phyloP scores from a whole-genome alignment of 2,329 filamentous ascomycete genomes.

The Stachybotrys echinatus region DNA sequence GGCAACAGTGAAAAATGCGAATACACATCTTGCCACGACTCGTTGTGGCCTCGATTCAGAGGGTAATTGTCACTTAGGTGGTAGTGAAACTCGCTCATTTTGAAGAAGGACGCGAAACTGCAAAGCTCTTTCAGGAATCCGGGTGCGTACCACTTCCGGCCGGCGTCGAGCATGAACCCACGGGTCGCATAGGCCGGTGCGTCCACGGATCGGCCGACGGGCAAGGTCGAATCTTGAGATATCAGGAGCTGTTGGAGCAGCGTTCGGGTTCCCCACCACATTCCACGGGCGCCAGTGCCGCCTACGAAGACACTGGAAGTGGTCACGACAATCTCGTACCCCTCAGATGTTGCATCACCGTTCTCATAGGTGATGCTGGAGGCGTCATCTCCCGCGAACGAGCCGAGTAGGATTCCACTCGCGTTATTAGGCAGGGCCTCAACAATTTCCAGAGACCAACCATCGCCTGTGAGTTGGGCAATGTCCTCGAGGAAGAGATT shows the following conservation, averaged over 20 bases:
- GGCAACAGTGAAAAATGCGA: constrained; percentile 44
- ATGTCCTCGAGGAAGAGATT: constrained; percentile 39
- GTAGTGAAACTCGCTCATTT: constrained; percentile 45
- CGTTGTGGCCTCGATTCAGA: constrained; percentile 25
- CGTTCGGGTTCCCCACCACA: constrained; percentile 42
- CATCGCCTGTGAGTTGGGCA: constrained; percentile 27
- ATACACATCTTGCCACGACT: constrained; percentile 38
- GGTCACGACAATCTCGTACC: constrained; percentile 37
- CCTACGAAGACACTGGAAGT: constrained; percentile 25
- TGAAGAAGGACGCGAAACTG: constrained; percentile 47
- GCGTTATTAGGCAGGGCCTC: constrained; percentile 21
- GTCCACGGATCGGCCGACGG: constrained; percentile 23
- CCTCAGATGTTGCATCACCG: constrained; percentile 41
- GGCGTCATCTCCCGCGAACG: constrained; percentile 13
- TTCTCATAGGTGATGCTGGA: constrained; percentile 38
- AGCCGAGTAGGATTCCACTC: constrained; percentile 37
- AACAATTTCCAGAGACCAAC: constrained; percentile 35
- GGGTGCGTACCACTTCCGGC: constrained; percentile 49
- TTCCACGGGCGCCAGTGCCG: constrained; percentile 36
- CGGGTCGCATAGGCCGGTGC: constrained; percentile 37
- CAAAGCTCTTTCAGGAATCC: constrained; percentile 51
- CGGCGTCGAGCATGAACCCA: constrained; percentile 43
- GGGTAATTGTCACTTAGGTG: constrained; percentile 49
- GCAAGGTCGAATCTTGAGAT: constrained; percentile 18
- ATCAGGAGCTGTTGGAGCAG: constrained; percentile 35